Evolutionary conservation across 352 stramenopile genomes (phyloP).

Genomic region (Thalassiosira exigua): DNA sequence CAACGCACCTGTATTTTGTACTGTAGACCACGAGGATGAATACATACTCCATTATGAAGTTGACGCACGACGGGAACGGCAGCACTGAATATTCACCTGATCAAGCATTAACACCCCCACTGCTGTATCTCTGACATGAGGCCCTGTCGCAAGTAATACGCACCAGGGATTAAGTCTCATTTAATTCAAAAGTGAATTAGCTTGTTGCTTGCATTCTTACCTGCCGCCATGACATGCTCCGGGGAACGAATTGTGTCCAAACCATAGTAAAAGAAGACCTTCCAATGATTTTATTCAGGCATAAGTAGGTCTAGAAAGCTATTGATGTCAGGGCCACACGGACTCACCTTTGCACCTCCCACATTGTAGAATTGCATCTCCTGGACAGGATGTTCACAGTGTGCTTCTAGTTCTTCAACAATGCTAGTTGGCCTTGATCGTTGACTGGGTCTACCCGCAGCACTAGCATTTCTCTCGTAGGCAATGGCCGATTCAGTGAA

Average conservation of each 20-base stretch:
- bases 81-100: neutral
- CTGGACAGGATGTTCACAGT: neutral
- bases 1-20: neutral
- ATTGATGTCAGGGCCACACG: no score
- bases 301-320: no score
- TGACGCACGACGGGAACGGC: no score
- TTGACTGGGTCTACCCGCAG: neutral
- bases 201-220: no score
- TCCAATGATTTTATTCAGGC: no score
- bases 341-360: neutral
- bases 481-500: neutral
- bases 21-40: neutral
- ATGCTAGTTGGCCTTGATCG: neutral
- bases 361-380: neutral
- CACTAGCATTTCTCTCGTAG: neutral
- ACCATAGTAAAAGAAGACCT: neutral
- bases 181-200: no score
- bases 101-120: neutral
- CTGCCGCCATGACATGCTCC: neutral
- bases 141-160: neutral
- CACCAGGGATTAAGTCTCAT: no score
- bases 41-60: no score
- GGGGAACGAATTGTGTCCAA: neutral
- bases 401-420: neutral
- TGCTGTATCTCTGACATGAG: neutral